Percentiles rank a stretch among this genome's conserved stretches.
These are phyloP conservation scores for Suillus brevipes DNA, from an alignment of 768 basidiomycete genomes.

Conservation along the genomic window DNA sequence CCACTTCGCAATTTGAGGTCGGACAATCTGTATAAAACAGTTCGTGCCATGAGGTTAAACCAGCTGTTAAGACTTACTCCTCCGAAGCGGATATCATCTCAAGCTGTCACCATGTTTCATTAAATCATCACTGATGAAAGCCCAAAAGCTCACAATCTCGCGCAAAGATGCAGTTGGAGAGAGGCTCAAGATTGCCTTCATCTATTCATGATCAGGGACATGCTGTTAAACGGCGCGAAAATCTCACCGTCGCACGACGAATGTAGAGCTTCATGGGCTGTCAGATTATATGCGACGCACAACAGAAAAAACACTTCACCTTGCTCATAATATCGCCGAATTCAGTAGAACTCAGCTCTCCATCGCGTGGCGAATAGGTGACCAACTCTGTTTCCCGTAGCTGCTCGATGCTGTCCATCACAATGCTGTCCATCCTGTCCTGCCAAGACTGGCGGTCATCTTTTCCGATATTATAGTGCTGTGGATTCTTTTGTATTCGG, in stretches of 20 bases:
- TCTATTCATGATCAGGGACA: slow-evolving; percentile 42
- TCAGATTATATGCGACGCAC: slow-evolving; percentile 9
- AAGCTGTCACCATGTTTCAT: slow-evolving; percentile 42
- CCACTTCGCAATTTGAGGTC: slow-evolving; percentile 70
- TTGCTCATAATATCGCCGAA: slow-evolving; percentile 89
- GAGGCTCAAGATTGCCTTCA: slow-evolving; percentile 63
- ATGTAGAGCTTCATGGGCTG: slow-evolving; percentile 62
- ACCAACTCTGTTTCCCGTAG: slow-evolving; percentile 66
- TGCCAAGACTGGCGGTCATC: slow-evolving; percentile 62
- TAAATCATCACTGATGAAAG: slow-evolving; percentile 3
- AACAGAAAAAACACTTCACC: slow-evolving; percentile 37
- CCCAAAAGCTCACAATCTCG: slow-evolving; percentile 57
- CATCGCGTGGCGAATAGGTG: slow-evolving; percentile 41
- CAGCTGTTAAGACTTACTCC: slow-evolving; percentile 48
- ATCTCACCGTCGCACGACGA: slow-evolving; percentile 60
- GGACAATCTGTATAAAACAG: slow-evolving; percentile 48
- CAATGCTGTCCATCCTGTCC: slow-evolving; percentile 68
- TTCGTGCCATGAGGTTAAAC: slow-evolving; percentile 1
- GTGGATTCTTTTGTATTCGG: slow-evolving; percentile 82
- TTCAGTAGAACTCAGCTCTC: slow-evolving; percentile 60
- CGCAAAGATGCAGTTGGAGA: slow-evolving; percentile 54
- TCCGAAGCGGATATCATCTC: slow-evolving; percentile 64
- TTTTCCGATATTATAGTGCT: slow-evolving; percentile 68
- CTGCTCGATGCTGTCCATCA: slow-evolving; percentile 61
- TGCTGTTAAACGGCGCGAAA: slow-evolving; percentile 3